These are phyloP conservation scores for Dalechampia spathulata DNA, from an alignment of 441 rosid species.

Conservation along the genomic window DNA sequence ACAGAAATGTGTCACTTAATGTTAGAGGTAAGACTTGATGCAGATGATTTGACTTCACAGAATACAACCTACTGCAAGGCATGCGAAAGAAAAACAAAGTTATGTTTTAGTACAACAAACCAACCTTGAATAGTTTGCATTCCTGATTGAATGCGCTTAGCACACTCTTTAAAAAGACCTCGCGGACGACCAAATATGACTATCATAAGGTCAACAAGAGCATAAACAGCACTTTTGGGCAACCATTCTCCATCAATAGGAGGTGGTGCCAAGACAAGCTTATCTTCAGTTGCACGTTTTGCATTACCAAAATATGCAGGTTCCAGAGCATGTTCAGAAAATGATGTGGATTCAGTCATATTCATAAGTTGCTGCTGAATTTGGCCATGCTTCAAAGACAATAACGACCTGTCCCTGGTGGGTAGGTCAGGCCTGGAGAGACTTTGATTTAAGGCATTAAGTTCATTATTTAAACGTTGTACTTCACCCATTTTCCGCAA, in stretches of 20 bases:
- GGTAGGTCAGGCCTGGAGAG: conserved; percentile 59
- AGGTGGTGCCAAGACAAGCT: conserved; percentile 70
- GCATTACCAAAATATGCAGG: conserved; percentile 56
- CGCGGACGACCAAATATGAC: conserved; percentile 87
- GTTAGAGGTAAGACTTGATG: not conserved
- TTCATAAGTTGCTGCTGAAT: conserved; percentile 49
- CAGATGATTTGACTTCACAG: conserved; percentile 3
- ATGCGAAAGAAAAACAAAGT: conserved; percentile 7
- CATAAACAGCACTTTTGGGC: conserved; percentile 81
- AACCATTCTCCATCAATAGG: conserved; percentile 96
- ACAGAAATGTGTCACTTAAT: not conserved
- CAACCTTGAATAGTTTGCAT: conserved; percentile 69
- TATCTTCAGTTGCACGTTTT: conserved; percentile 48
- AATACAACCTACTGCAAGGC: not conserved
- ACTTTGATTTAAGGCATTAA: conserved; percentile 57
- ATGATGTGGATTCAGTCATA: conserved; percentile 25
- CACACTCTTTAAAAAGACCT: conserved; percentile 87
- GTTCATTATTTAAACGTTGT: conserved; percentile 50
- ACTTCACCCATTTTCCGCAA: conserved; percentile 39
- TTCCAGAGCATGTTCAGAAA: conserved; percentile 37
- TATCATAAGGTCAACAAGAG: conserved; percentile 87
- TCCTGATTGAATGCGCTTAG: conserved; percentile 83
- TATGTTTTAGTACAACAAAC: conserved; percentile 1
- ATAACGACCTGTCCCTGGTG: conserved; percentile 52
- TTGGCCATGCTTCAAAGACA: conserved; percentile 42